Evolutionary conservation across 768 basidiomycete species (phyloP).

Genomic region (Lactifluus subvellereus): DNA sequence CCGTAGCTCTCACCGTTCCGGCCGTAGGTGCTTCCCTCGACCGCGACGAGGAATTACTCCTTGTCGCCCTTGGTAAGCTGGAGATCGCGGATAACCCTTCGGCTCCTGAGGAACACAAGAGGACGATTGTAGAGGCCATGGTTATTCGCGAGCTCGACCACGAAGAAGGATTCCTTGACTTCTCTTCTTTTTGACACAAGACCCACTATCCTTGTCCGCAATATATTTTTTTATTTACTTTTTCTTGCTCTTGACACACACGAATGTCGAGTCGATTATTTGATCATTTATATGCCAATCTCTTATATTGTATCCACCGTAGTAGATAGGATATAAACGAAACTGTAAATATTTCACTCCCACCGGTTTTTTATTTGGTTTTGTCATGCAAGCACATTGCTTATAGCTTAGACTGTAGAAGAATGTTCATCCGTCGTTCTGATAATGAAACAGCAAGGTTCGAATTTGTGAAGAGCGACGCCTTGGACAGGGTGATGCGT

Average conservation of each 20-base stretch:
- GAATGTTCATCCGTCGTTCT: no score
- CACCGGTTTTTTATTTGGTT: not conserved
- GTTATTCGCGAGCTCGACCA: slow-evolving; percentile 72
- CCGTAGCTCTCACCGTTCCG: not conserved
- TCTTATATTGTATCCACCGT: not conserved
- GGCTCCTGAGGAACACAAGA: slow-evolving; percentile 30
- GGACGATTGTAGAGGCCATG: slow-evolving; percentile 77
- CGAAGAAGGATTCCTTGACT: slow-evolving; percentile 74
- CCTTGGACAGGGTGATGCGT: no score
- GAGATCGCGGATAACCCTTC: slow-evolving; percentile 21
- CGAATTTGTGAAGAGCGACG: not conserved
- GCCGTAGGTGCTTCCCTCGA: not conserved
- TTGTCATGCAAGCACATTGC: not conserved
- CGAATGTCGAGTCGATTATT: not conserved
- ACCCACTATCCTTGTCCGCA: not conserved
- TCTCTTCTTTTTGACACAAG: slow-evolving; percentile 46
- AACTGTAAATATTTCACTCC: not conserved
- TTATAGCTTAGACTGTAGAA: not conserved
- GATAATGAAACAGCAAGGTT: no score
- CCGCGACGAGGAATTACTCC: slow-evolving; percentile 5
- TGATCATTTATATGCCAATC: not conserved
- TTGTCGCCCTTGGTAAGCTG: slow-evolving; percentile 26
- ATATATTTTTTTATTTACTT: not conserved
- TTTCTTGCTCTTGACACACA: not conserved
- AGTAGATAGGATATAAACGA: no score